A percentile compares a stretch with the other conserved stretches of the same genome.
Conservation (phyloP, 2,329 filamentous ascomycete genomes). For the Hypoxylon rubiginosum region DNA sequence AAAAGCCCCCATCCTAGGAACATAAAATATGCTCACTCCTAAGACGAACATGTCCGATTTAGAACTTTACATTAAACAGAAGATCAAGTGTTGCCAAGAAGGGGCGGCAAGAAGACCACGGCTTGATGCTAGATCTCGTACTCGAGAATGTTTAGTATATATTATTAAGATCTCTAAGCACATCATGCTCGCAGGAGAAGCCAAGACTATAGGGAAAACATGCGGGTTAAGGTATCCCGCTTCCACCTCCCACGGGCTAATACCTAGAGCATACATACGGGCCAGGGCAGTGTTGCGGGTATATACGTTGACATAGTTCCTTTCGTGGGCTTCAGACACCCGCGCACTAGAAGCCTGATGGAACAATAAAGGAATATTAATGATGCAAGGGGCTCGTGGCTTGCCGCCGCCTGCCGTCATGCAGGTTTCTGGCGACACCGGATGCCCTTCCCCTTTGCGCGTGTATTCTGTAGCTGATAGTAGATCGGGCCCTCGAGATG, state of each 20-base stretch:
- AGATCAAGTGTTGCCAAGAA: not conserved
- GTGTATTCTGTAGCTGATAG: constrained; percentile 6
- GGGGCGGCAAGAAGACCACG: not conserved
- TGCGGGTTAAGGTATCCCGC: constrained; percentile 9
- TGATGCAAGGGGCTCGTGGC: constrained; percentile 44
- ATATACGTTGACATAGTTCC: constrained; percentile 22
- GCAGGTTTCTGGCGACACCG: constrained; percentile 35
- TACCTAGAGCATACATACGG: too few species aligned
- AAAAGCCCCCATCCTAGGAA: not conserved
- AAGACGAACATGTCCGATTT: not conserved
- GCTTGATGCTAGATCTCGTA: not conserved
- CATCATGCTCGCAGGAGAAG: not conserved
- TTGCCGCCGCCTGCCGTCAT: constrained; percentile 40
- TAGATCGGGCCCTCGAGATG: constrained; percentile 15
- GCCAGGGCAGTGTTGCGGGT: constrained; percentile 21
- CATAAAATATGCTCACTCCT: not conserved
- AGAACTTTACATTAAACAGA: not conserved
- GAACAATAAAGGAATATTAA: constrained; percentile 36
- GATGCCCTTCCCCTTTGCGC: constrained; percentile 24
- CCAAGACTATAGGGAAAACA: not conserved
- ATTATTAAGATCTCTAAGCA: not conserved
- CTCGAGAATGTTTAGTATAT: not conserved
- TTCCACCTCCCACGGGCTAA: constrained; percentile 7
- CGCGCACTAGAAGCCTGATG: constrained; percentile 42
- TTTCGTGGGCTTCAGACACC: constrained; percentile 30